Conservation (phyloP, 2,329 filamentous ascomycete genomes). For the Talaromyces verruculosus region DNA sequence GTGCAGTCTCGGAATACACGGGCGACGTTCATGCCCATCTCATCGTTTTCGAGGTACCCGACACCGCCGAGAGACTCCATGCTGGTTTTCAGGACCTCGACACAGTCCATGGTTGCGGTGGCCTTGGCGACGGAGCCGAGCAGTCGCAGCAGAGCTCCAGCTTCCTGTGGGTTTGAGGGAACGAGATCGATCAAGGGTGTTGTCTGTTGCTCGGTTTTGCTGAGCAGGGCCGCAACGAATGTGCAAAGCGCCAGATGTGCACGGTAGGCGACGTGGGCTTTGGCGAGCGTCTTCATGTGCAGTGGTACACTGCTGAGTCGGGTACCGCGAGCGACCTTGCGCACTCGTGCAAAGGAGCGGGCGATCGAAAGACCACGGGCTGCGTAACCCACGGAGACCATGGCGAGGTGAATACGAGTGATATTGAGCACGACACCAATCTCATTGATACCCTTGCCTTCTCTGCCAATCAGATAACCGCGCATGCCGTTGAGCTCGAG, state of each 20-base stretch:
- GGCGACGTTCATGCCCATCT: constrained; percentile 64
- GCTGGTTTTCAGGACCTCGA: constrained; percentile 24
- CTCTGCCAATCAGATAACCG: constrained; percentile 64
- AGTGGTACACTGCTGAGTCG: constrained; percentile 42
- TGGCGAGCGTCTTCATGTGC: constrained; percentile 41
- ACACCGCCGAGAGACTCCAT: constrained; percentile 36
- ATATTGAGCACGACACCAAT: constrained; percentile 69
- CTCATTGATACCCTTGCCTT: constrained; percentile 66
- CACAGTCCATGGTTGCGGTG: constrained; percentile 26
- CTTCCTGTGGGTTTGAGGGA: constrained; percentile 25
- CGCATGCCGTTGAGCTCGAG: constrained; percentile 63
- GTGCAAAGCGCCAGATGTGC: constrained; percentile 40
- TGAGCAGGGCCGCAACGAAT: constrained; percentile 38
- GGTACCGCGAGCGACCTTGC: constrained; percentile 36
- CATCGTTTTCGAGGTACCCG: constrained; percentile 38
- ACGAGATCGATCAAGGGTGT: constrained; percentile 22
- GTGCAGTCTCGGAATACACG: constrained; percentile 64
- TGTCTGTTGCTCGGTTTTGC: constrained; percentile 30
- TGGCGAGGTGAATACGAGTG: constrained; percentile 50
- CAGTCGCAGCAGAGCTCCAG: constrained; percentile 30
- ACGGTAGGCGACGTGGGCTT: constrained; percentile 40
- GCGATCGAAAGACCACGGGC: constrained; percentile 42
- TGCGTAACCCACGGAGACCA: constrained; percentile 40
- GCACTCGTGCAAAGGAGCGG: constrained; percentile 42
- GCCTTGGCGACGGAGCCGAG: constrained; percentile 38